phyloP scores from a whole-genome alignment of 148 eudicot species.

The Drosera capensis region DNA sequence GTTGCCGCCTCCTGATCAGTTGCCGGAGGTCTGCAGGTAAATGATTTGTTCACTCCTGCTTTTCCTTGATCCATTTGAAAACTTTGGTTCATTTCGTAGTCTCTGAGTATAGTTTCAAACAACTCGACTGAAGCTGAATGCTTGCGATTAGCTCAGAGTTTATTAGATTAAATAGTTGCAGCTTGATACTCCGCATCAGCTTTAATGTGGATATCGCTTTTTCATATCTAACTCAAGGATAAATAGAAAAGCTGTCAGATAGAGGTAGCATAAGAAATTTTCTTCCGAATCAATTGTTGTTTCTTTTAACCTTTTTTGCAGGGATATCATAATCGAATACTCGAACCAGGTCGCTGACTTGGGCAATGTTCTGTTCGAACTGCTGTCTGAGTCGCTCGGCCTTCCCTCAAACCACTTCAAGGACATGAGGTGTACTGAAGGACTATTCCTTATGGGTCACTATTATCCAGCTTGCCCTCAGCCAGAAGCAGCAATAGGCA shows the following conservation, averaged over 20 bases:
- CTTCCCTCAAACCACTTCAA: conserved; percentile 1
- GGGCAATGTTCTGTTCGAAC: background rate
- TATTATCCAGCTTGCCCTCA: conserved; percentile 29
- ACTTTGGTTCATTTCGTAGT: no score
- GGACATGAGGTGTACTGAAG: background rate
- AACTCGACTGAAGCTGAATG: no score
- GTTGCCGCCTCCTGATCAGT: conserved; percentile 22
- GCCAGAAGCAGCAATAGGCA: conserved; percentile 24
- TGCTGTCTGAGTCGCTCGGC: conserved; percentile 3
- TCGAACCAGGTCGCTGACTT: background rate
- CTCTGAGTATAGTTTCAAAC: no score
- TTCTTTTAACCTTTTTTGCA: no score
- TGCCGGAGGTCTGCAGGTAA: conserved; percentile 48
- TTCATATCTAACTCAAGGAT: no score
- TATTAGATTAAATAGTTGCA: no score
- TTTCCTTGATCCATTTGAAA: background rate
- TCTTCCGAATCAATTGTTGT: no score
- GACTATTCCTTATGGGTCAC: conserved; percentile 6
- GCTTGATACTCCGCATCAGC: no score
- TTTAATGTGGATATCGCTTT: no score
- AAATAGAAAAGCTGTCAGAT: no score
- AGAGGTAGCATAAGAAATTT: no score
- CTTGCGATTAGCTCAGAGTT: no score
- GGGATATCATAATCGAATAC: conserved; percentile 4
- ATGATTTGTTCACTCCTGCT: background rate